Conservation (phyloP, 148 eudicot species). For the Chenopodium formosanum region DNA sequence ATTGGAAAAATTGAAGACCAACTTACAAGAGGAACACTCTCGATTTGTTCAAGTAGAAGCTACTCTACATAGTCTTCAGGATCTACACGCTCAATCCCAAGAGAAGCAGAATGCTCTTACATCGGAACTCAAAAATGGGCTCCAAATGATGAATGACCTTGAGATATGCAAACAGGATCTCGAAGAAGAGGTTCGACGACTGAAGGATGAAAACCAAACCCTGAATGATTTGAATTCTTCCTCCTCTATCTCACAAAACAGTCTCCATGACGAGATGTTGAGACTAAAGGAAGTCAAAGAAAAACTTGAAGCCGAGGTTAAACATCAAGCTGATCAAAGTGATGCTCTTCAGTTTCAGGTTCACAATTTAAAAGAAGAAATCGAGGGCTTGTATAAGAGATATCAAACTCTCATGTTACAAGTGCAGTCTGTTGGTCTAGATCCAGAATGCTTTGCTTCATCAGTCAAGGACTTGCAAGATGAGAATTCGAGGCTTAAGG, state of each 20-base stretch:
- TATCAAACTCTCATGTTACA: conserved; percentile 57
- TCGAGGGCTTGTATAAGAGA: conserved; percentile 47
- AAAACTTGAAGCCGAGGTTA: conserved; percentile 75
- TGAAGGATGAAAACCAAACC: conserved; percentile 61
- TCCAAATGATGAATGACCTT: conserved; percentile 65
- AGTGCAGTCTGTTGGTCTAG: conserved; percentile 57
- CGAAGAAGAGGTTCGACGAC: conserved; percentile 52
- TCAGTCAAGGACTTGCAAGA: conserved; percentile 57
- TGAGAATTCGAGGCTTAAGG: conserved; percentile 65
- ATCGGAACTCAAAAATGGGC: conserved; percentile 64
- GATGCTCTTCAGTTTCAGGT: conserved; percentile 60
- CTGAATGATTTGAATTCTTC: conserved; percentile 46
- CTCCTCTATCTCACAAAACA: conserved; percentile 44
- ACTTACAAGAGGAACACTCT: conserved; percentile 56
- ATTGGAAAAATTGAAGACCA: conserved; percentile 54
- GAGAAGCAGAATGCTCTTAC: conserved; percentile 74
- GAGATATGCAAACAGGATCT: conserved; percentile 55
- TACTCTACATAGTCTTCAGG: conserved; percentile 55
- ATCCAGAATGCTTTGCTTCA: conserved; percentile 51
- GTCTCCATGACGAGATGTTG: conserved; percentile 51
- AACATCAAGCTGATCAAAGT: conserved; percentile 51
- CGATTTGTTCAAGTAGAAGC: conserved; percentile 65
- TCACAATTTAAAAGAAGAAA: conserved; percentile 58
- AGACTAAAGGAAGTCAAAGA: conserved; percentile 61
- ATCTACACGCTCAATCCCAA: conserved; percentile 67